A percentile compares a stretch with the other conserved stretches of the same genome.
phyloP scores from a whole-genome alignment of 2,329 filamentous ascomycete species.

The Myriosclerotinia duriaeana region DNA sequence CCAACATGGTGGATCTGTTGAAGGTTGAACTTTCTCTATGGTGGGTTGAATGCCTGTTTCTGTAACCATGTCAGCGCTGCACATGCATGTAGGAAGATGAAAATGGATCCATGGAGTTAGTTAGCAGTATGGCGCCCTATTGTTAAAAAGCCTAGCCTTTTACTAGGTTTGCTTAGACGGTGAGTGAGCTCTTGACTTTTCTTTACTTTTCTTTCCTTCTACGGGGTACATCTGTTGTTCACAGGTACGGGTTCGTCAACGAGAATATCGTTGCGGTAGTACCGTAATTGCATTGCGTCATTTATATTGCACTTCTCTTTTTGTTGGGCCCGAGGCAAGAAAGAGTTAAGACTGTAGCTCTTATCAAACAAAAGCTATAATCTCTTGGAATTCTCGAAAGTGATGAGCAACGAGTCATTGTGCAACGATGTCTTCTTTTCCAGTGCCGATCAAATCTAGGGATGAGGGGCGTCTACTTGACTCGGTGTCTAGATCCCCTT shows the following conservation, averaged over 20 bases:
- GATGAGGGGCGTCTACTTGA: conserved; percentile 23
- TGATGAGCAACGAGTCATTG: background rate
- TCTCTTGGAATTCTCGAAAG: background rate
- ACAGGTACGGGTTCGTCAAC: background rate
- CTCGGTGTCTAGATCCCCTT: conserved; percentile 40
- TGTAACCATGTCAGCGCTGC: conserved; percentile 2
- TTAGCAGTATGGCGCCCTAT: background rate
- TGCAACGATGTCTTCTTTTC: conserved; percentile 35
- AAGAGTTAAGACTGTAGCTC: conserved; percentile 7
- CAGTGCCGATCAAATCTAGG: conserved; percentile 31
- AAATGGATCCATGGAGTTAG: background rate
- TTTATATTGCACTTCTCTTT: background rate
- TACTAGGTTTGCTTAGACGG: conserved; percentile 5
- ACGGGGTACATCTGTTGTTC: background rate
- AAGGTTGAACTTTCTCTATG: background rate
- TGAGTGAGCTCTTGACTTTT: conserved; percentile 4
- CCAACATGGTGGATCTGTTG: background rate
- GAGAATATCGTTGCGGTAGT: conserved; percentile 4
- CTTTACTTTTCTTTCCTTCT: background rate
- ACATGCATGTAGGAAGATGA: background rate
- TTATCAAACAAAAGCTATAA: background rate
- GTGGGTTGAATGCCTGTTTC: background rate
- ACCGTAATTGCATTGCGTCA: background rate
- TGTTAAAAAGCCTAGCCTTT: background rate
- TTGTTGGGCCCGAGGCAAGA: background rate